Conservation (phyloP, 202 grass and related monocot species). For the Eragrostis tef region DNA sequence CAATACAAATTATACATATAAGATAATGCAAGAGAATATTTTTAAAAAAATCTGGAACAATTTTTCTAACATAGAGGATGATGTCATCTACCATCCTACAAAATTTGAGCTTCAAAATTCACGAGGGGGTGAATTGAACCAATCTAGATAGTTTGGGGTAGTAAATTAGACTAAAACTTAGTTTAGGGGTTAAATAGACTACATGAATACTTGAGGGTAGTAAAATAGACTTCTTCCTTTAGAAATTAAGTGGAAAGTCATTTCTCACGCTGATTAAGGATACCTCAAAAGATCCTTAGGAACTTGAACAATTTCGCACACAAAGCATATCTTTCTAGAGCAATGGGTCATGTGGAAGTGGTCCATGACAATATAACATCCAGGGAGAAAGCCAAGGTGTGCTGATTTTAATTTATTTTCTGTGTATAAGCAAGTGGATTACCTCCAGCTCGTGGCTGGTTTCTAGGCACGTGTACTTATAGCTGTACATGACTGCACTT, state of each 20-base stretch:
- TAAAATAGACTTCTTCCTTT: too few relatives aligned
- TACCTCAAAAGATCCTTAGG: conserved; percentile 5
- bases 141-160: too few relatives aligned
- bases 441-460: not conserved
- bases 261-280: not conserved
- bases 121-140: too few relatives aligned
- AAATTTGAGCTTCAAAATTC: too few relatives aligned
- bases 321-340: conserved; percentile 28
- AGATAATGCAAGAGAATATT: too few relatives aligned
- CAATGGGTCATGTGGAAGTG: not conserved
- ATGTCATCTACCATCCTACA: too few relatives aligned
- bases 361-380: conserved; percentile 1
- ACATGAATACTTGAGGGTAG: too few relatives aligned
- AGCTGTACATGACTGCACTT: conserved; percentile 8
- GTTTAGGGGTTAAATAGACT: too few relatives aligned
- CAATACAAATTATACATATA: too few relatives aligned
- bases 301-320: not conserved
- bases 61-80: too few relatives aligned
- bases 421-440: conserved; percentile 10
- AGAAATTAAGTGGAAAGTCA: not conserved
- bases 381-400: not conserved
- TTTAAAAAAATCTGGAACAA: too few relatives aligned
- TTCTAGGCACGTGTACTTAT: conserved; percentile 11
- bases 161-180: too few relatives aligned
- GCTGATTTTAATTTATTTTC: conserved; percentile 4